Conservation (phyloP, 768 basidiomycete genomes). For the Pulveroboletus sp. region DNA sequence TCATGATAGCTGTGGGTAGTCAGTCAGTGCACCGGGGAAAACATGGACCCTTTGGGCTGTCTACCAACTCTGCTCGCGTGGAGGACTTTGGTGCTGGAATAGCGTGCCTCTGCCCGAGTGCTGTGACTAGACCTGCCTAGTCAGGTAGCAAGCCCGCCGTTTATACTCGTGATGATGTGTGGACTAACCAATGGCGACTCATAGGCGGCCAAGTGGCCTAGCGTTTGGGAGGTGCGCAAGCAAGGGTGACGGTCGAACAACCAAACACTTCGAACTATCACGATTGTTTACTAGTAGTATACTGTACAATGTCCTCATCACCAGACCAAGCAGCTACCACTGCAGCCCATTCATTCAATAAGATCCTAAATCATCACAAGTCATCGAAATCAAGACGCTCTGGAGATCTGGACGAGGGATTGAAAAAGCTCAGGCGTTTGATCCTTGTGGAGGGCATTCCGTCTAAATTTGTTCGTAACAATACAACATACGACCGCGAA, state of each 20-base stretch:
- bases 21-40: background rate
- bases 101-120: conserved; percentile 16
- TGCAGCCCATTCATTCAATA: conserved; percentile 74
- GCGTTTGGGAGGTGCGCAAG: background rate
- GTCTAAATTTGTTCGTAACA: conserved; percentile 58
- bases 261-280: conserved; percentile 11
- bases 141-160: background rate
- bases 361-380: conserved; percentile 71
- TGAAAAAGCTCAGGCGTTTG: conserved; percentile 81
- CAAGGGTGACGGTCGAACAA: background rate
- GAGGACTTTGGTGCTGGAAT: conserved; percentile 4
- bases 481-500: background rate
- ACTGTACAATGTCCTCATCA: conserved; percentile 22
- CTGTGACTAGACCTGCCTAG: background rate
- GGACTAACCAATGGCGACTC: background rate
- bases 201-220: background rate
- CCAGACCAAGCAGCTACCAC: conserved; percentile 27
- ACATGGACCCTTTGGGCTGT: background rate
- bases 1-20: conserved; percentile 43
- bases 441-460: conserved; percentile 92
- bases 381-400: conserved; percentile 60
- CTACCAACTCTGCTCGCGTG: too few relatives aligned
- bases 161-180: background rate
- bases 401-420: conserved; percentile 70
- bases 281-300: too few relatives aligned